Evolutionary conservation across 345 rosid genomes (phyloP), one percentile per base, ranked within the genome.

Genomic region (Salix arbutifolia): DNA sequence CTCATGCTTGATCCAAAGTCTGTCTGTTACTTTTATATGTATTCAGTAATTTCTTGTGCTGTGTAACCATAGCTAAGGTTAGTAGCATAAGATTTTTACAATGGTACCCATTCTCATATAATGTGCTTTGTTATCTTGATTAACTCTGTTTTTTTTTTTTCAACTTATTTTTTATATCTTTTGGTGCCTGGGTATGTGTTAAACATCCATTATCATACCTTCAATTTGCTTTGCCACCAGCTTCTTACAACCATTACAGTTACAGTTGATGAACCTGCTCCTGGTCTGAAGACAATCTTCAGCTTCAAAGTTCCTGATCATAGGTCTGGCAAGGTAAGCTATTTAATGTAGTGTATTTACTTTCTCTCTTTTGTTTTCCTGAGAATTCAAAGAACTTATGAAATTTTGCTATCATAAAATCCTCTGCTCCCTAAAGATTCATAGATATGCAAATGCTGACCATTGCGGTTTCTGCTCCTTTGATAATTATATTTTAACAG

Each of bases 231-330:
- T 67, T 31, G 77, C 11, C 33, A 31, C 33, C 77, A 96, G 99
- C 84, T 96, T 74, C 72, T 90, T 65, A 87, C 99, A 46, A 94
- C 99, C 73, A 67, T 96, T 72, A 94, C 98, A 28, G 30, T 5
- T n/a, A n/a, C n/a, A 30, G 31, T 87, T n/a, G 93, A 96, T 70
- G 99, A 96, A 81, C 89, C 90, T 79, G 86, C 98, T 33, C 99
- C 96, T 44, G 98, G 99, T 44, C 75, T 96, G 37, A 96, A 96
- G 94, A 69, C 94, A 18, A 92, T 96, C 76, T 67, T 94, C 65
- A 90, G 91, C 85, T 92, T 94, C 72, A 85, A 73, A 72, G 79
- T 94, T 35, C 99, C 99, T 67, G 99, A 96, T 79, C 97, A 94
- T 87, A 90, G 87, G 82, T 94, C 98, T 83, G 94, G 97, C 78